Percentiles rank a stretch among this genome's conserved stretches.
These are phyloP conservation scores for Naganishia sp. DNA, from an alignment of 1,284 basidiomycete genomes.

Conservation along the genomic window DNA sequence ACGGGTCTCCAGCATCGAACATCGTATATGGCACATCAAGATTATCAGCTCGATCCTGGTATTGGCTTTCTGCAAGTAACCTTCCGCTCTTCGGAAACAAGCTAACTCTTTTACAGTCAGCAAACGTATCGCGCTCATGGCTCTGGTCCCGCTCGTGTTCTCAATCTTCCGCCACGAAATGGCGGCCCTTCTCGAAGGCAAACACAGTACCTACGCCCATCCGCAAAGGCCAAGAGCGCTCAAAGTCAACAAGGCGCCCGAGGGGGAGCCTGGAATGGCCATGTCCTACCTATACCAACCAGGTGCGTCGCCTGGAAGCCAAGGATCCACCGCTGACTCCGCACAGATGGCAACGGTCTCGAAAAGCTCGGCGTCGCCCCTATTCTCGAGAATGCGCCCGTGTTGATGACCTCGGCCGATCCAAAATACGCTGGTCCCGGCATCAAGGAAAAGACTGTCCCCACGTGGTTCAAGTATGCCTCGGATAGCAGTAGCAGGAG, in stretches of 20 bases:
- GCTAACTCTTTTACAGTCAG: constrained; percentile 13
- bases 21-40: constrained; percentile 35
- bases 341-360: constrained; percentile 13
- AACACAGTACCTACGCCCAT: constrained; percentile 20
- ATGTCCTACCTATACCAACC: constrained; percentile 33
- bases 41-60: constrained; percentile 31
- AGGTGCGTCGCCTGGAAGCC: constrained; percentile 2
- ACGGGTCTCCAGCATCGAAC: constrained; percentile 15
- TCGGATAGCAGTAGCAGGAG: constrained; percentile 15
- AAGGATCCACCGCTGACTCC: too few species aligned
- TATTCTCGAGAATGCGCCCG: constrained; percentile 31
- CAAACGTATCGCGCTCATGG: constrained; percentile 32
- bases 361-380: constrained; percentile 12
- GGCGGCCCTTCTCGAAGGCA: constrained; percentile 28
- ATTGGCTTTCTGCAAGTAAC: constrained; percentile 29
- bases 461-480: constrained; percentile 32
- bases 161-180: constrained; percentile 32
- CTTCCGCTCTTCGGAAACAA: too few species aligned
- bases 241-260: constrained; percentile 26
- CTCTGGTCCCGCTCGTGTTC: constrained; percentile 31
- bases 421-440: constrained; percentile 24
- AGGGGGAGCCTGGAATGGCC: constrained; percentile 30
- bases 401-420: constrained; percentile 30
- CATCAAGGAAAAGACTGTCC: constrained; percentile 24
- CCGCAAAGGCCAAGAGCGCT: constrained; percentile 25